Evolutionary conservation across 2,329 filamentous ascomycete genomes (phyloP), one percentile per base, ranked within the genome.

Genomic region (Dactylella cylindrospora): DNA sequence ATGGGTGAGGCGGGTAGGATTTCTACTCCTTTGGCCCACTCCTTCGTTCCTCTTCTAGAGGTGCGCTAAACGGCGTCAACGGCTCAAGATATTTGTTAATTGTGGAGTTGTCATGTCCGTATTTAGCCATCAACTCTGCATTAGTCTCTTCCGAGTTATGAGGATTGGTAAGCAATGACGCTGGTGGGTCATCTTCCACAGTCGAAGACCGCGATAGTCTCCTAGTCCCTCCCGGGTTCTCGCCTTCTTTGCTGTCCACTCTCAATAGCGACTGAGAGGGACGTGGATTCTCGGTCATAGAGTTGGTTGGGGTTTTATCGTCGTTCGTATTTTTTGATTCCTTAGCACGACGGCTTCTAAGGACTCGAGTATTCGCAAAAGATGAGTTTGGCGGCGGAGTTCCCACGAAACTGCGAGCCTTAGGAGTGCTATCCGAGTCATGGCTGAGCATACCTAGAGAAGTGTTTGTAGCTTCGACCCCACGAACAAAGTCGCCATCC

Each of bases 351-450:
- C 55, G 55, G 10, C 54, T 51, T 6, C 55, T 47, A 8, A 61
- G 35, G 20, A 52, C 41, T 20, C 47, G 41, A 3, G 33, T 49
- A 17, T 53, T 47, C 6, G 38, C 41, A 22, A 61, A 49, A 4
- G 54, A 60, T 7, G 55, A 61, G 12, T 26, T 31, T n/a, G n/a
- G n/a, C n/a, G n/a, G n/a, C 5, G 43, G 55, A 9, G 55, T 61
- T 5, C 38, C 50, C 10, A 61, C 15, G 25, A 61, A 61, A 25
- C 55, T 61, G 5, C 46, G 15, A n/a, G 45, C 55, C 20, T 61
- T 61, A 3, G 55, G 55, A 1, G 55, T 61, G 22, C 55, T 61
- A 43, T 61, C 55, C 22, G 55, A 61, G 25, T 61, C 55, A 22
- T 53, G 47, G 15, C 55, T 61, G 7, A 52, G n/a, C 33, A 44